Conservation (phyloP, 2,329 filamentous ascomycete genomes). For the Phaeomoniella chlamydospora region DNA sequence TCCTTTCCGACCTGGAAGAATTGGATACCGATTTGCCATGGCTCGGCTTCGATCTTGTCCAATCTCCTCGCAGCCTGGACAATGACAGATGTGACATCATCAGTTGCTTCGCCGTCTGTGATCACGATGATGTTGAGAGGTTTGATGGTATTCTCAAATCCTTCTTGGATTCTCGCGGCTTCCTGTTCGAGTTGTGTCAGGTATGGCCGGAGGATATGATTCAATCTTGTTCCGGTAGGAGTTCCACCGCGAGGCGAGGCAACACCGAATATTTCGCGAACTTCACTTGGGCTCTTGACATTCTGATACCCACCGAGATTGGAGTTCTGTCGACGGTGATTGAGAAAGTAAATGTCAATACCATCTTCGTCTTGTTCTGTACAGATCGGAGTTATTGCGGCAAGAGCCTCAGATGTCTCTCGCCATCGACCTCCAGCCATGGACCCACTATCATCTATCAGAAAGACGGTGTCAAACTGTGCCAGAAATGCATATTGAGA, state of each 20-base stretch:
- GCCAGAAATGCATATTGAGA: conserved; percentile 63
- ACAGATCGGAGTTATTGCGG: conserved; percentile 67
- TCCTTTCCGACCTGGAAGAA: conserved; percentile 91
- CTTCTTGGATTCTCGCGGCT: conserved; percentile 22
- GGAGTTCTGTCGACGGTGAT: conserved; percentile 38
- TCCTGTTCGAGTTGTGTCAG: conserved; percentile 38
- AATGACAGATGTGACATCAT: conserved; percentile 63
- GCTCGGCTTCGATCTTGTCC: conserved; percentile 52
- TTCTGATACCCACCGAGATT: conserved; percentile 46
- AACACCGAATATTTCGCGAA: conserved; percentile 55
- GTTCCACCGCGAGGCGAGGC: conserved; percentile 55
- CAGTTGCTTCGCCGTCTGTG: conserved; percentile 71
- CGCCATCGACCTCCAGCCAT: conserved; percentile 69
- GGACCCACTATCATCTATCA: conserved; percentile 84
- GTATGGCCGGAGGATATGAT: conserved; percentile 61
- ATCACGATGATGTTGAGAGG: conserved; percentile 87
- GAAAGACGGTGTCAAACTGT: conserved; percentile 73
- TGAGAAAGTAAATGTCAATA: conserved; percentile 84
- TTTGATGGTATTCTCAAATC: conserved; percentile 36
- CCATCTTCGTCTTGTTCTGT: conserved; percentile 67
- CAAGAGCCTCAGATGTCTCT: conserved; percentile 57
- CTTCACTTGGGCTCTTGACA: conserved; percentile 41
- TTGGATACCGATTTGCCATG: conserved; percentile 79
- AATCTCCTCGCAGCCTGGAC: conserved; percentile 54
- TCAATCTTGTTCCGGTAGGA: conserved; percentile 58